Evolutionary conservation across 768 basidiomycete species (phyloP), one percentile per base, ranked within the genome.

Genomic region (Cyclocybe cylindracea): DNA sequence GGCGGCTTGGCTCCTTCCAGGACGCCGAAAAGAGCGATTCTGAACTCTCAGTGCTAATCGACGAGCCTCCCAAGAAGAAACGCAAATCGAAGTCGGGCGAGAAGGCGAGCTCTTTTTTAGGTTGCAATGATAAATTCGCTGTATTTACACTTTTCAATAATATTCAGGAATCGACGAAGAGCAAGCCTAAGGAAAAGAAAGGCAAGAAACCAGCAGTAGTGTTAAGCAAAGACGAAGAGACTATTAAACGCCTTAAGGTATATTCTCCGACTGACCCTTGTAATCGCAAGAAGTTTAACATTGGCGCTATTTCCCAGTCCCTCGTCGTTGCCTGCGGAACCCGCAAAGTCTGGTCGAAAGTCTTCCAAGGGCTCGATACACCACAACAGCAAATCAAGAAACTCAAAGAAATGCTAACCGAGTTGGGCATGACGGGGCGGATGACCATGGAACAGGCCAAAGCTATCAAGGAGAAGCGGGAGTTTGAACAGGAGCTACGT

Each of bases 391-490:
- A 92, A 60, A 85, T 91, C 32, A 70, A 70, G 45, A 83, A 79
- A 37, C 74, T 93, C 33, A 83, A 80, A 50, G 72, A 78, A 51
- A 85, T 88, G 10, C 74, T 94, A 7, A 62, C 72, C 19, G 87
- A 85, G 4, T 75, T 94, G 31, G 92, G 92, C 1, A 95, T 94
- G 91, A 80, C 74, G 0, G 89, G 89, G 1, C 79, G 86, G 18
- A 73, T 85, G 61, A 93, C 83, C 54, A 60, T 91, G 61, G 91
- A 91, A 47, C 87, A 94, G 69, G 94, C 93, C 4, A 89, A 82
- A 59, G 71, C 74, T 3, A 87, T 95, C 59, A 87, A 78, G 54
- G 81, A 75, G 65, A 81, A 81, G 61, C 75, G 91, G 40, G 94
- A 94, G 64, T 65, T 92, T 5, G 86, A 81, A 18, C 75, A 90